These are phyloP conservation scores for Lizonia empirigonia DNA, from an alignment of 2,329 filamentous ascomycete genomes.

Conservation along the genomic window DNA sequence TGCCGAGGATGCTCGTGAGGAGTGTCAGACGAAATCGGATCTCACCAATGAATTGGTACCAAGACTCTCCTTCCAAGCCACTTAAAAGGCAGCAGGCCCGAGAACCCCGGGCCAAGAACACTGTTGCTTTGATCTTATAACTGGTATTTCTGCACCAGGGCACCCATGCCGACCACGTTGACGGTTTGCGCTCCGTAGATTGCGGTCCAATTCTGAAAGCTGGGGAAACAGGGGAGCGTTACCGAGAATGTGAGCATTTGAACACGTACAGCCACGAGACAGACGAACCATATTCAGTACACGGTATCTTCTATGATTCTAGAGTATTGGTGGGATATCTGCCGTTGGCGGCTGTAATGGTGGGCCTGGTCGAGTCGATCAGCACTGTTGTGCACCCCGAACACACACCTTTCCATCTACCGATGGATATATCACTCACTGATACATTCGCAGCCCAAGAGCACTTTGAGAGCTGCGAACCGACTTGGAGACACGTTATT, in stretches of 20 bases:
- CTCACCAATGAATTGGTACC: conserved; percentile 24
- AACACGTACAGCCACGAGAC: conserved; percentile 15
- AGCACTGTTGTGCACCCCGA: conserved; percentile 1
- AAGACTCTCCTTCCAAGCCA: conserved; percentile 24
- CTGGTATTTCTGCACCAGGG: conserved; percentile 9
- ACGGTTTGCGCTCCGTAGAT: conserved; percentile 22
- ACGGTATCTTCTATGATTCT: conserved; percentile 1
- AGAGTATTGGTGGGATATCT: conserved; percentile 1
- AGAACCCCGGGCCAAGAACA: conserved; percentile 26
- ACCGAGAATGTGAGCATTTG: conserved; percentile 19
- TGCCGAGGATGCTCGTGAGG: conserved; percentile 20
- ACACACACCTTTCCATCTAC: background rate
- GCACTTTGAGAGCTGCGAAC: background rate
- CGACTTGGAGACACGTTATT: background rate
- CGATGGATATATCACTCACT: background rate
- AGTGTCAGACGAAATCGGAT: conserved; percentile 17
- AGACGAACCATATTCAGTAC: conserved; percentile 2
- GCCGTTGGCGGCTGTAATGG: conserved; percentile 1
- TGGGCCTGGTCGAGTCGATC: background rate
- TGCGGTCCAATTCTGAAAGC: conserved; percentile 18
- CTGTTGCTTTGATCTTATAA: conserved; percentile 14
- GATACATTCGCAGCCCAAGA: background rate
- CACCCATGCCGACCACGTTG: conserved; percentile 11
- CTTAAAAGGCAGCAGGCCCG: conserved; percentile 32
- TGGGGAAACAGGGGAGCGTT: conserved; percentile 20